A percentile compares a stretch with the other conserved stretches of the same genome.
phyloP scores from a whole-genome alignment of 2,329 filamentous ascomycete species.

The Fonsecaea pugnacius region DNA sequence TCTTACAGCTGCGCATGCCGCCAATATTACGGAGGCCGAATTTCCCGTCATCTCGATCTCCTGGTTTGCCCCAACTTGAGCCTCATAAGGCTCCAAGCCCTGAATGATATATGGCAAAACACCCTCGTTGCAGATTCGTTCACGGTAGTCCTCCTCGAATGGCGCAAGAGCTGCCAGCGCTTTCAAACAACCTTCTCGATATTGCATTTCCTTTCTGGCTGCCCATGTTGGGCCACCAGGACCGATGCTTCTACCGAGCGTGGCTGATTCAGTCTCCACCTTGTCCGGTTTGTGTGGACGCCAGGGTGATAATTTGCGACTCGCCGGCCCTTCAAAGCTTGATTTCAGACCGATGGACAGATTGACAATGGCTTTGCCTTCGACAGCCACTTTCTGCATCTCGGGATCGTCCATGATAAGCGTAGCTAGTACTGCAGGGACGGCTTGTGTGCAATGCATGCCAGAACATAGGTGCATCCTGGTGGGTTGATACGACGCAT shows the following conservation, averaged over 20 bases:
- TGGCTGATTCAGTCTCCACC: conserved; percentile 9
- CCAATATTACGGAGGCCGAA: conserved; percentile 75
- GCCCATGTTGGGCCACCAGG: conserved; percentile 63
- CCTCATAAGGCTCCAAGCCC: conserved; percentile 67
- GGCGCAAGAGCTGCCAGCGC: conserved; percentile 81
- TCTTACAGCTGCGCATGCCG: conserved; percentile 79
- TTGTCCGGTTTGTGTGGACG: conserved; percentile 31
- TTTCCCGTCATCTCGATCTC: conserved; percentile 63
- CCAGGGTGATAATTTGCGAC: conserved; percentile 40
- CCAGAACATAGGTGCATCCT: conserved; percentile 36
- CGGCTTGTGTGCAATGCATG: conserved; percentile 54
- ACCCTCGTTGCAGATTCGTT: conserved; percentile 80
- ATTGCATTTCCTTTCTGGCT: conserved; percentile 70
- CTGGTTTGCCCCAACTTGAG: conserved; percentile 12
- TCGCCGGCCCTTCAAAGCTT: conserved; percentile 64
- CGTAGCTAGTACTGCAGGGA: conserved; percentile 75
- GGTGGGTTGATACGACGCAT: conserved; percentile 40
- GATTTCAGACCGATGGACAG: conserved; percentile 68
- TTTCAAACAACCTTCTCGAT: conserved; percentile 75
- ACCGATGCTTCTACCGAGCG: conserved; percentile 22
- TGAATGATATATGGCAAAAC: conserved; percentile 80
- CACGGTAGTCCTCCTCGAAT: conserved; percentile 81
- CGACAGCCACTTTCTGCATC: conserved; percentile 80
- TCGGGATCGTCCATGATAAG: conserved; percentile 77
- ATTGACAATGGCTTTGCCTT: conserved; percentile 66